A percentile compares a stretch with the other conserved stretches of the same genome.
phyloP scores from a whole-genome alignment of 352 stramenopile genomes.

The Phytophthora palmivora region DNA sequence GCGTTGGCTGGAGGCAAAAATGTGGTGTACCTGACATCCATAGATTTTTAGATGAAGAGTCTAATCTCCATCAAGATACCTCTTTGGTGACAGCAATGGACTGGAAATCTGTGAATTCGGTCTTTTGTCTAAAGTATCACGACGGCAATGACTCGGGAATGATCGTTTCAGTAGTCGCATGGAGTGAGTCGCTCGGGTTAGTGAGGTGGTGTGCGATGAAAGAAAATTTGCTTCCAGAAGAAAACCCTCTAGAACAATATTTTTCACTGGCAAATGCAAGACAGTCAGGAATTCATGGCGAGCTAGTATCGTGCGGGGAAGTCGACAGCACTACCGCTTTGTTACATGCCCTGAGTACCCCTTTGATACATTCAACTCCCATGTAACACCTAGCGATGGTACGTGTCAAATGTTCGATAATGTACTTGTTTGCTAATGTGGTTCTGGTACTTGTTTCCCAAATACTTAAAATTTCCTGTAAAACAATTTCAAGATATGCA shows the following conservation, averaged over 20 bases:
- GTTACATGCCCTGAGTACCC: slow-evolving; percentile 5
- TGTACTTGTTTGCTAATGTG: neutral
- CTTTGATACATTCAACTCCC: neutral
- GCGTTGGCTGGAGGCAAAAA: neutral
- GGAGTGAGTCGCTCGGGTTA: slow-evolving; percentile 16
- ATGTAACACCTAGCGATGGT: slow-evolving; percentile 4
- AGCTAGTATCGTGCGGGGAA: slow-evolving; percentile 22
- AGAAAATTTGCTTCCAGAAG: neutral
- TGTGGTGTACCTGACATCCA: neutral
- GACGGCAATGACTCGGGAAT: neutral
- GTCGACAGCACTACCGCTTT: neutral
- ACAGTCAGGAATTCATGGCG: slow-evolving; percentile 12
- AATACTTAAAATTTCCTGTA: neutral
- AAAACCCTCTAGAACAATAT: slow-evolving; percentile 6
- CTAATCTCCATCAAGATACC: slow-evolving; percentile 1
- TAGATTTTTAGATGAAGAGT: slow-evolving; percentile 18
- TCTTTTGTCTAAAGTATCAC: slow-evolving; percentile 12
- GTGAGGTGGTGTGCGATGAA: slow-evolving; percentile 17
- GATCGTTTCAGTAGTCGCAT: slow-evolving; percentile 15
- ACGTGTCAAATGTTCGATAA: neutral
- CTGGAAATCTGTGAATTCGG: slow-evolving; percentile 26
- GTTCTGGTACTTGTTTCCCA: neutral
- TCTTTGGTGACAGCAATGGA: slow-evolving; percentile 2
- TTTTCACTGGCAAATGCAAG: slow-evolving; percentile 27
- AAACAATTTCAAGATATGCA: neutral